Base-by-base conservation (phyloP, 179 eudicot genomes). In the Beta macrorhiza region DNA sequence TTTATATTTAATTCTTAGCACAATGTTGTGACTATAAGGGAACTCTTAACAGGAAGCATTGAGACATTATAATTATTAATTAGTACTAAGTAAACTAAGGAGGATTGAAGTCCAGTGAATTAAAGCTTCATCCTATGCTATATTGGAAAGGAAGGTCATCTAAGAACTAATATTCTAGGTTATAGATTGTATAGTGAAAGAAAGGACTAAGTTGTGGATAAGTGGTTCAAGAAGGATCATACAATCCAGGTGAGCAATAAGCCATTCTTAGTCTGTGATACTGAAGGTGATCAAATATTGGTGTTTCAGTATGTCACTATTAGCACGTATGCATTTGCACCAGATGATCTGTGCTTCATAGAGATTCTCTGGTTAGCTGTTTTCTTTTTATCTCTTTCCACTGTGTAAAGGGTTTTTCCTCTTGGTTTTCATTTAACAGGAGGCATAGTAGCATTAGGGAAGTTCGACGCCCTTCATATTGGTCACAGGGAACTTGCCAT, bases 401-500 rank as follows among this genome's bases (percentile, higher is more conserved):
- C 49, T 78, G 49, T 44, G 59, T 58, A 2, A 71, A 64, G 47
- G 1, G 32, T 13, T 9, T 59, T 78, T 61, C 19, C 17, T 15
- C 17, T 37, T 77, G 52, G 25, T 16, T 25, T 32, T 19, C 5
- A 3, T 82, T 57, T 58, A 45, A 71, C 84, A 95, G 99, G 99
- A 81, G 98, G 98, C 56, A 85, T 94, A 77, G 98, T 96, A 51
- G 98, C 99, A 45, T 85, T 94, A 82, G 99, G 99, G 67, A 96
- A 96, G 92, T 96, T 96, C 84, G 99, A 96, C 83, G 99, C 99
- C 79, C 92, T 96, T 55, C 99, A 96, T 79, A 86, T 94, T 76
- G 99, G 99, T 80, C 99, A 96, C 76, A 91, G 98, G 29, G 97
- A 96, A 83, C 99, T 96, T 90, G 98, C 93, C 53, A 90, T 92